Percentiles rank a stretch among this genome's conserved stretches.
These are phyloP conservation scores for Syzygium malaccense DNA, from an alignment of 441 rosid species.

Conservation along the genomic window DNA sequence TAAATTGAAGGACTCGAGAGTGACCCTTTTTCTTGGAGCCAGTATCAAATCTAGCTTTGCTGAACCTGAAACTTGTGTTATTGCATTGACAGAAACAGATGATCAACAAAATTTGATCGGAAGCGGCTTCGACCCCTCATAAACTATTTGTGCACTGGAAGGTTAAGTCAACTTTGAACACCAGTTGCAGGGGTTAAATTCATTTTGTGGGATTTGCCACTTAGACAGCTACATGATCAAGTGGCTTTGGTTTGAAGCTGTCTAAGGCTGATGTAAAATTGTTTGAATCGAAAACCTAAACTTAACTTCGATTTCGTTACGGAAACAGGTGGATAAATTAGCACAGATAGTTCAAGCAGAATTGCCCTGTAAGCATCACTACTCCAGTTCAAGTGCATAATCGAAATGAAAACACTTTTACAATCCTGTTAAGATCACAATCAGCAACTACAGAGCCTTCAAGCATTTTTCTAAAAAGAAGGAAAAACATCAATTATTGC, in stretches of 20 bases:
- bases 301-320: neutral
- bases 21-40: neutral
- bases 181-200: neutral
- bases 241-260: neutral
- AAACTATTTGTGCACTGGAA: neutral
- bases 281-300: neutral
- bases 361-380: neutral
- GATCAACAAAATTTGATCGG: neutral
- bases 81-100: neutral
- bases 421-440: neutral
- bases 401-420: neutral
- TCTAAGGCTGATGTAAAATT: neutral
- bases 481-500: neutral
- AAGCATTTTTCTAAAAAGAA: neutral
- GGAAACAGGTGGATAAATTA: neutral
- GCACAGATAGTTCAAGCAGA: neutral
- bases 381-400: neutral
- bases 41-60: neutral
- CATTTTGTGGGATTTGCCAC: neutral
- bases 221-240: neutral
- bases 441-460: accelerated
- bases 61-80: neutral
- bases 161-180: neutral
- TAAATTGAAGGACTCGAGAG: neutral
- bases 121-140: neutral